These are phyloP conservation scores for Verticillium albo-atrum DNA, from an alignment of 2,329 filamentous ascomycete genomes.

Conservation along the genomic window DNA sequence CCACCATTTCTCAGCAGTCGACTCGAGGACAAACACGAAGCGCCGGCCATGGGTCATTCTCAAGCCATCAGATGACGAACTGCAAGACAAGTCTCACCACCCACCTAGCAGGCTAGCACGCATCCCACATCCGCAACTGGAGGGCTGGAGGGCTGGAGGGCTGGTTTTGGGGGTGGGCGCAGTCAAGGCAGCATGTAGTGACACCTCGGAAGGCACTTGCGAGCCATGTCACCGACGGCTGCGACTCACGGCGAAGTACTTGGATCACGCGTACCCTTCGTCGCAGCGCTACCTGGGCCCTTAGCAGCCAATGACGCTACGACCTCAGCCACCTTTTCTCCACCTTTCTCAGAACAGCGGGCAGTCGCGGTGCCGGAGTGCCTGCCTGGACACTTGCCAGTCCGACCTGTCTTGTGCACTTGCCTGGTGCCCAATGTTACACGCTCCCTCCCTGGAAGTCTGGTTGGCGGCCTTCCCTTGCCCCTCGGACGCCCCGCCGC, in stretches of 20 bases:
- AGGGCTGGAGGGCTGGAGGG: too few relatives aligned
- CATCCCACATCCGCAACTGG: neutral
- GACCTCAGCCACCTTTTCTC: neutral
- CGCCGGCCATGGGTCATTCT: neutral
- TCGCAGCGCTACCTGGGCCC: neutral
- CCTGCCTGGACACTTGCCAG: too few relatives aligned
- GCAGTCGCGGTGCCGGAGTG: neutral
- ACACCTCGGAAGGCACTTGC: neutral
- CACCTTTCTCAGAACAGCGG: neutral
- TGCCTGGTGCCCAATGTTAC: too few relatives aligned
- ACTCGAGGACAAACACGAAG: neutral
- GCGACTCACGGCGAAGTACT: neutral
- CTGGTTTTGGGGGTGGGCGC: neutral
- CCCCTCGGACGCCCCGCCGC: slow-evolving; percentile 1
- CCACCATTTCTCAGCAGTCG: neutral
- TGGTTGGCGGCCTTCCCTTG: neutral
- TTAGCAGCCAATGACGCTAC: neutral
- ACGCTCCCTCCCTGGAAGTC: too few relatives aligned
- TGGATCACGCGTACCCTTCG: neutral
- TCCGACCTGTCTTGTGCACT: neutral
- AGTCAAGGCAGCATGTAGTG: neutral
- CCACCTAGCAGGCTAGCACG: too few relatives aligned
- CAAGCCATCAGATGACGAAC: neutral
- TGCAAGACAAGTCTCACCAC: neutral
- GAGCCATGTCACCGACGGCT: neutral